Evolutionary conservation across 805 yeast genomes (phyloP).

Genomic region (Candida ortonii): DNA sequence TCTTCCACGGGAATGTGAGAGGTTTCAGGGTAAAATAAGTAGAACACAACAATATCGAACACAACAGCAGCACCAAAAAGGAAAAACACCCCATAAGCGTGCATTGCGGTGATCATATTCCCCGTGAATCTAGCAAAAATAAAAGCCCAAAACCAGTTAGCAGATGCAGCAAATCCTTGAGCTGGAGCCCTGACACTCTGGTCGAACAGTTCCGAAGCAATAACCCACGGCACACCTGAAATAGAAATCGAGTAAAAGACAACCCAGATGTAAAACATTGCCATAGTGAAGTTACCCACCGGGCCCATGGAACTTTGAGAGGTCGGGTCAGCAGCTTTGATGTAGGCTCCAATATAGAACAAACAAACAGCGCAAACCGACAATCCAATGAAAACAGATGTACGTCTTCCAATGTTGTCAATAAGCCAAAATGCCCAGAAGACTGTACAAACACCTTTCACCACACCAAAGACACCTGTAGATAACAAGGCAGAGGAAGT

Average conservation of each 20-base stretch:
- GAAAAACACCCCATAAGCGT: conserved; percentile 6
- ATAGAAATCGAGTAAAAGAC: conserved; percentile 4
- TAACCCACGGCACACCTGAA: conserved; percentile 7
- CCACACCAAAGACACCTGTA: conserved; percentile 18
- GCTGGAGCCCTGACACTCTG: conserved; percentile 7
- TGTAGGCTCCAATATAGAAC: conserved; percentile 3
- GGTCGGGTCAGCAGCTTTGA: conserved; percentile 4
- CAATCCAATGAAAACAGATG: conserved; percentile 1
- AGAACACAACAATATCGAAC: conserved; percentile 1
- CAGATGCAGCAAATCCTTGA: conserved; percentile 3
- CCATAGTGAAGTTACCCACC: conserved; percentile 3
- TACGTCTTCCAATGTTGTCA: conserved; percentile 4
- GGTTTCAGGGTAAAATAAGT: conserved; percentile 5
- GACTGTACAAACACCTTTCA: conserved; percentile 6
- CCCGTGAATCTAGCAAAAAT: conserved; percentile 7
- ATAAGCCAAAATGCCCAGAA: conserved; percentile 6
- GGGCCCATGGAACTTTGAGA: background rate
- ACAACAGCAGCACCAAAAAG: conserved; percentile 4
- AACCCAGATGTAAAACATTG: conserved; percentile 5
- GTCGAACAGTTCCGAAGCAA: conserved; percentile 5
- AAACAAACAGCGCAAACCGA: conserved; percentile 3
- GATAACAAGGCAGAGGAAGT: conserved; percentile 24
- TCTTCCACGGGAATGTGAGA: conserved; percentile 6
- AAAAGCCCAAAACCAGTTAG: conserved; percentile 8
- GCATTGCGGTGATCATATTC: conserved; percentile 5